Conservation (phyloP, 1,284 basidiomycete genomes). For the Cryptococcus sp. region DNA sequence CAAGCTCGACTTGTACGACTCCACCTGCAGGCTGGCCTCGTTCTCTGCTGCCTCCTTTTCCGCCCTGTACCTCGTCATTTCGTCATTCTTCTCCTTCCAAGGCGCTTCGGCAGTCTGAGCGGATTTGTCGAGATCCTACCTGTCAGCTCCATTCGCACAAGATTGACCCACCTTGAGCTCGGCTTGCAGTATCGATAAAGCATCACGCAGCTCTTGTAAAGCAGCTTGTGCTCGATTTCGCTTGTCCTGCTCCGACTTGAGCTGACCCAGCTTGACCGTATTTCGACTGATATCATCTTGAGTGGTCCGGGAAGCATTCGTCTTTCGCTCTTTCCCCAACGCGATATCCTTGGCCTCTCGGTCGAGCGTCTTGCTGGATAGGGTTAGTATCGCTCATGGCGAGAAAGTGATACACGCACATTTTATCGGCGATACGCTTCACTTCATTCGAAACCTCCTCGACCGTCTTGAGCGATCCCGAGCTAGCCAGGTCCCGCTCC, state of each 20-base stretch:
- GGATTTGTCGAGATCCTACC: constrained; percentile 34
- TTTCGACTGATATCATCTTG: constrained; percentile 53
- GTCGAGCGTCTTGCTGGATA: constrained; percentile 61
- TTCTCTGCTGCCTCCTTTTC: constrained; percentile 33
- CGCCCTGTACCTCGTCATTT: constrained; percentile 24
- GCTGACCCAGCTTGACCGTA: constrained; percentile 59
- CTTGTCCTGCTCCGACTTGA: constrained; percentile 60
- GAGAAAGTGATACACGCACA: constrained; percentile 51
- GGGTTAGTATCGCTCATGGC: not conserved
- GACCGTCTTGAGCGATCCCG: constrained; percentile 71
- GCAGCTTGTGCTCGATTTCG: constrained; percentile 58
- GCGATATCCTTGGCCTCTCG: constrained; percentile 59
- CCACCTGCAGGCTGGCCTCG: constrained; percentile 29
- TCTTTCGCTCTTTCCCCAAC: constrained; percentile 63
- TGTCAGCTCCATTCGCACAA: not conserved
- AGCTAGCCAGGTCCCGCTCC: constrained; percentile 62
- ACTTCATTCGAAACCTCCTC: constrained; percentile 78
- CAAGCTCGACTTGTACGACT: constrained; percentile 29
- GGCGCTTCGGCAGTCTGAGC: constrained; percentile 35
- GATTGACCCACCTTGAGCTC: constrained; percentile 35
- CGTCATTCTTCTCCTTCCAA: constrained; percentile 41
- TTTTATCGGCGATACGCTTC: constrained; percentile 55
- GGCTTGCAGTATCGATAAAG: constrained; percentile 46
- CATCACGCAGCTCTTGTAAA: constrained; percentile 59
- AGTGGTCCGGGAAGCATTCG: constrained; percentile 52